Conservation (phyloP, 495 filamentous ascomycete genomes). For the Daldinia grandis region DNA sequence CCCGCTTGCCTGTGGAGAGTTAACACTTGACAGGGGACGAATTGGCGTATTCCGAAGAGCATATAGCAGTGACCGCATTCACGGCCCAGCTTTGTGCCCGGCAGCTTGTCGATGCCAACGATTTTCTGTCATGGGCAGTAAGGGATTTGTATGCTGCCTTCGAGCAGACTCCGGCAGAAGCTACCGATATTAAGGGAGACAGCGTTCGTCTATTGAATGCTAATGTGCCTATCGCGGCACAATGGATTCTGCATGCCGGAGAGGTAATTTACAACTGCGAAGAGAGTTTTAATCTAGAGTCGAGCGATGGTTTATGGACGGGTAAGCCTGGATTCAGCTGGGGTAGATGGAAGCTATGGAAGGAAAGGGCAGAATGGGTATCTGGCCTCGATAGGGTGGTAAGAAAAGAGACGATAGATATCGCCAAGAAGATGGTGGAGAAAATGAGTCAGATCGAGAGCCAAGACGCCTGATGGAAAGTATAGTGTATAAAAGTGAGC, state of each 20-base stretch:
- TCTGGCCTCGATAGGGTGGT: conserved; percentile 28
- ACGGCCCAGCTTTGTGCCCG: conserved; percentile 34
- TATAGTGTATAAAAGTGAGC: neutral
- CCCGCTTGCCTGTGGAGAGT: neutral
- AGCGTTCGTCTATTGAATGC: conserved; percentile 13
- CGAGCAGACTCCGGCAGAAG: conserved; percentile 12
- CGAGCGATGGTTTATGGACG: conserved; percentile 15
- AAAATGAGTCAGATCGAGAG: conserved; percentile 30
- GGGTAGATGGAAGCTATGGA: conserved; percentile 44
- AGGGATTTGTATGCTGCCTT: conserved; percentile 34
- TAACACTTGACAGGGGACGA: conserved; percentile 10
- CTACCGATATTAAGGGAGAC: neutral
- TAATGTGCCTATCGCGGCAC: conserved; percentile 26
- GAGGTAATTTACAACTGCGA: conserved; percentile 27
- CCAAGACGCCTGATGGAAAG: neutral
- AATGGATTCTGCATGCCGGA: conserved; percentile 36
- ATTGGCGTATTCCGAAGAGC: conserved; percentile 14
- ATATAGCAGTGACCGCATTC: conserved; percentile 19
- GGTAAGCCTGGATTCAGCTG: conserved; percentile 21
- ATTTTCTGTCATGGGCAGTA: conserved; percentile 15
- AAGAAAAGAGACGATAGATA: conserved; percentile 30
- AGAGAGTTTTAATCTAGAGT: conserved; percentile 3
- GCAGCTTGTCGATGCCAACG: neutral
- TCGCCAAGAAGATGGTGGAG: conserved; percentile 41
- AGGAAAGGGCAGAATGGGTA: conserved; percentile 35